A percentile compares a stretch with the other conserved stretches of the same genome.
phyloP scores from a whole-genome alignment of 169 alveolate genomes.

The Cryptosporidium andersoni region DNA sequence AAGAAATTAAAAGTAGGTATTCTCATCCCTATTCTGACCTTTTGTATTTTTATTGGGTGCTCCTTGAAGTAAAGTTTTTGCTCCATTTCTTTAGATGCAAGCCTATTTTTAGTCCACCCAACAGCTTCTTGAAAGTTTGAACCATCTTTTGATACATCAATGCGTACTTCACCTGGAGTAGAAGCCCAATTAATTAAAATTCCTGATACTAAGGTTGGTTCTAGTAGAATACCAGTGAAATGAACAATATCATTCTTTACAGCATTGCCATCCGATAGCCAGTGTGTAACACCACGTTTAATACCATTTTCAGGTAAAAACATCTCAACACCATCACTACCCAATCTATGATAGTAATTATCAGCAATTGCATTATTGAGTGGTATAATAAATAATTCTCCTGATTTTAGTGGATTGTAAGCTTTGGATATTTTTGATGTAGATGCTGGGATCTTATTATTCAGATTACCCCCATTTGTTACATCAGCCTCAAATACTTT shows the following conservation, averaged over 20 bases:
- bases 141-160: slow-evolving; percentile 63
- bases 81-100: slow-evolving; percentile 55
- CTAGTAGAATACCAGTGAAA: slow-evolving; percentile 58
- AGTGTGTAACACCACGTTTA: slow-evolving; percentile 63
- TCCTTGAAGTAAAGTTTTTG: slow-evolving; percentile 59
- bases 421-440: slow-evolving; percentile 60
- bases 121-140: slow-evolving; percentile 59
- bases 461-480: not conserved
- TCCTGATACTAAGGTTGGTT: slow-evolving; percentile 68
- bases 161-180: slow-evolving; percentile 70
- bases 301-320: slow-evolving; percentile 69
- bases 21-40: slow-evolving; percentile 61
- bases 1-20: slow-evolving; percentile 21
- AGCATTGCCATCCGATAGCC: slow-evolving; percentile 70
- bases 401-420: slow-evolving; percentile 56
- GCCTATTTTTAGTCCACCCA: slow-evolving; percentile 52
- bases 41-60: slow-evolving; percentile 37
- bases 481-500: not conserved
- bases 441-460: slow-evolving; percentile 17
- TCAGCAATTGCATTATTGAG: slow-evolving; percentile 53
- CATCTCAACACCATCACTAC: slow-evolving; percentile 55
- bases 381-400: slow-evolving; percentile 67
- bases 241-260: slow-evolving; percentile 50
- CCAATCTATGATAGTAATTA: slow-evolving; percentile 47
- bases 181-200: slow-evolving; percentile 70